A percentile compares a stretch with the other conserved stretches of the same genome.
These are phyloP conservation scores for Westerdykella ornata DNA, from an alignment of 2,329 filamentous ascomycete species.

Conservation along the genomic window DNA sequence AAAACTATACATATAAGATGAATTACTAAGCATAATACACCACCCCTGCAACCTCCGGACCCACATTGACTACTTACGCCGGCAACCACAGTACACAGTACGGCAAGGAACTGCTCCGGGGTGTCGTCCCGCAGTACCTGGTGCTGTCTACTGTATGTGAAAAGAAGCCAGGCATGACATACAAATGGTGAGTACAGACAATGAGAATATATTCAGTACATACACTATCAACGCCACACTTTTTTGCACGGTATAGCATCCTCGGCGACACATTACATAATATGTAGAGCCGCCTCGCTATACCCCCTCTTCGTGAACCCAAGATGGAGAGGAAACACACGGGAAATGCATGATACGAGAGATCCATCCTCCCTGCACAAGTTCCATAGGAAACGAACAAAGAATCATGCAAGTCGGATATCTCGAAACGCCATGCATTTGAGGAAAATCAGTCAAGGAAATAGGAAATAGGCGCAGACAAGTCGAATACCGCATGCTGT, in stretches of 20 bases:
- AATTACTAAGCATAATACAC: too few species aligned
- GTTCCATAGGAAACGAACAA: conserved; percentile 18
- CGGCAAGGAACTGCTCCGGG: too few species aligned
- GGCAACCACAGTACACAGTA: too few species aligned
- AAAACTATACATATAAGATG: too few species aligned
- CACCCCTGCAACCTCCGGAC: too few species aligned
- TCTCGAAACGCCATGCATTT: conserved; percentile 36
- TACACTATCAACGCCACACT: conserved; percentile 16
- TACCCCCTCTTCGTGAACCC: conserved; percentile 7
- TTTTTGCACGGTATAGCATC: conserved; percentile 33
- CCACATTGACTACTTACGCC: too few species aligned
- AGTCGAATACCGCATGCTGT: conserved; percentile 14
- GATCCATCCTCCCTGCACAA: conserved; percentile 39
- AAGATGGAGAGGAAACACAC: conserved; percentile 4
- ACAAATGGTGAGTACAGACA: background rate
- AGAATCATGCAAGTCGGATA: conserved; percentile 40
- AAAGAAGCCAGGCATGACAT: background rate
- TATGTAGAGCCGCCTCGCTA: conserved; percentile 30
- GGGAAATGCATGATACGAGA: conserved; percentile 18
- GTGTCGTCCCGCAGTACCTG: too few species aligned
- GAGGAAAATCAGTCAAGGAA: conserved; percentile 16
- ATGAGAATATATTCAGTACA: conserved; percentile 6
- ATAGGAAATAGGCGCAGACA: conserved; percentile 9
- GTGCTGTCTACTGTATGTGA: background rate
- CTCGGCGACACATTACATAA: conserved; percentile 23